Evolutionary conservation across 768 basidiomycete genomes (phyloP).

Genomic region (Sutorius australiensis): DNA sequence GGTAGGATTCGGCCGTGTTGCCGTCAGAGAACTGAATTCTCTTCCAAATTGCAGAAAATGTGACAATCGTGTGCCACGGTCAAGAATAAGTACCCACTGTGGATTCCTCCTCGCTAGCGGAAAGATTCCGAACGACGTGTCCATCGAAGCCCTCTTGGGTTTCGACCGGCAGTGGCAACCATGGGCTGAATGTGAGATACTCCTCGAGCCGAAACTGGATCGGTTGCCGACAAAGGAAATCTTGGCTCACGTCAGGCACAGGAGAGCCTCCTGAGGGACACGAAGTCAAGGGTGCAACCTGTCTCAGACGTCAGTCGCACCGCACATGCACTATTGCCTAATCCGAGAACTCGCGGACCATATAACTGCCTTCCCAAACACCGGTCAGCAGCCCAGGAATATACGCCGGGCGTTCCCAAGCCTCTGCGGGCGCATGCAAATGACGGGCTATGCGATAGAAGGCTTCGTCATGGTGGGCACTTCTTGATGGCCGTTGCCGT

Average conservation of each 20-base stretch:
- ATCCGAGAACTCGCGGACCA: conserved; percentile 39
- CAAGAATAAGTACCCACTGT: conserved; percentile 21
- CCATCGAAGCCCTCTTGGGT: conserved; percentile 20
- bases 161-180: conserved; percentile 32
- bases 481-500: conserved; percentile 33
- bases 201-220: conserved; percentile 50
- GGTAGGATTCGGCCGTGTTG: conserved; percentile 20
- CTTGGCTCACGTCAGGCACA: conserved; percentile 12
- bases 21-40: conserved; percentile 29
- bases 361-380: conserved; percentile 58
- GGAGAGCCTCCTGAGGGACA: conserved; percentile 13
- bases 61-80: conserved; percentile 21
- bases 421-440: conserved; percentile 13
- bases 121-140: conserved; percentile 19
- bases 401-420: conserved; percentile 30
- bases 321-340: conserved; percentile 3
- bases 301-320: conserved; percentile 13
- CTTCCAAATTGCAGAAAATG: conserved; percentile 8
- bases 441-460: conserved; percentile 34
- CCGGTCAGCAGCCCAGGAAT: conserved; percentile 49
- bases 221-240: conserved; percentile 44
- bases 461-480: conserved; percentile 34
- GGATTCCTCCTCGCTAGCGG: conserved; percentile 19
- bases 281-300: conserved; percentile 28
- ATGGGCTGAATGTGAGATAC: conserved; percentile 40